Evolutionary conservation across 2,329 filamentous ascomycete genomes (phyloP), one percentile per base, ranked within the genome.

Genomic region (Sordariomycetes sp.): DNA sequence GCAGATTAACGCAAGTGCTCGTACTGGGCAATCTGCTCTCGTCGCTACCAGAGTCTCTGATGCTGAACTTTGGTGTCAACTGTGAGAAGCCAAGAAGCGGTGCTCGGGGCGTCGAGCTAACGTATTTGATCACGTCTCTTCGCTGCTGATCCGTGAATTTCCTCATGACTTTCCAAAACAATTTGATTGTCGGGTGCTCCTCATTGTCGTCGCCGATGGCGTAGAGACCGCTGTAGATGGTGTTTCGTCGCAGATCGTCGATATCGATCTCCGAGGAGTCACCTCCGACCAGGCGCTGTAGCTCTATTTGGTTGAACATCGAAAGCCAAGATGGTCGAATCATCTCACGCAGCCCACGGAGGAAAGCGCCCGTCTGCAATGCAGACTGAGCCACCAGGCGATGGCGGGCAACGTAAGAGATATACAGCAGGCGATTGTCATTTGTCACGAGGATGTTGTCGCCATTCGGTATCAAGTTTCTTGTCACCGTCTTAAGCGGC

Each of bases 281-380:
- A 28, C 92, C 92, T 34, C 87, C 86, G 12, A 98, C 83, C 6
- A 98, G 78, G 2, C 86, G 92, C 59, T 96, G 92, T 5, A 98
- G 72, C 55, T 98, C 92, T 4, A 77, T 77, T 55, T 95, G 90
- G 57, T 98, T 98, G 67, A 98, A 98, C 92, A 98, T 96, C 48
- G 82, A 87, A 5, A 98, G 72, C 92, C 92, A 98, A 4, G 77
- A 76, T 0, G 90, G 88, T 38, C 88, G 82, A 43, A 98, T 92
- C 51, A 98, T 94, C 43, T 80, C 71, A 16, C 83, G 78, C 2
- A 98, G 75, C 0, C 92, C 92, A 36, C 78, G 78, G 7, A 98
- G 71, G 55, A 98, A 98, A 2, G 87, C 86, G 16, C 78, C 72
- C 1, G 88, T 95, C 51, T 95, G 87, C n/a, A 69, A 62, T 32